Evolutionary conservation across 106 monocot species (phyloP).

Genomic region (Posidonia australis): DNA sequence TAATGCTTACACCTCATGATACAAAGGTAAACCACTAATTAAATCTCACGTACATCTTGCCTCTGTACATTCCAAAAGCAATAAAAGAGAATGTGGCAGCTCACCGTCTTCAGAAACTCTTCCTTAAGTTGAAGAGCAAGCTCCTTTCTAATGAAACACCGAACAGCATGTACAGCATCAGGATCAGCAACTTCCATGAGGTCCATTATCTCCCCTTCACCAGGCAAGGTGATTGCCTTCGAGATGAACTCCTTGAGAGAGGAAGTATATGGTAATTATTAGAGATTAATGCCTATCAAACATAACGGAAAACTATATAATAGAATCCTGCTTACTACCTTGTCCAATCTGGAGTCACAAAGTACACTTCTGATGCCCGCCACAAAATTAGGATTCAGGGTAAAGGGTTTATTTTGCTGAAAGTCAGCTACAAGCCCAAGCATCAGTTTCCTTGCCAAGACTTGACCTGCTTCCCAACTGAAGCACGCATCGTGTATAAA

Average conservation of each 20-base stretch:
- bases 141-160: conserved; percentile 51
- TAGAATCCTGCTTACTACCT: conserved; percentile 28
- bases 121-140: conserved; percentile 47
- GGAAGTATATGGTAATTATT: not conserved
- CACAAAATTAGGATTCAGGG: conserved; percentile 68
- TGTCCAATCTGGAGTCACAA: conserved; percentile 66
- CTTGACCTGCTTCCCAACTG: conserved; percentile 97
- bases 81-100: conserved; percentile 4
- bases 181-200: conserved; percentile 74
- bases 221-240: conserved; percentile 75
- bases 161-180: conserved; percentile 69
- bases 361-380: conserved; percentile 72
- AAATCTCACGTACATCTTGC: not conserved
- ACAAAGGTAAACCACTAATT: too few relatives aligned
- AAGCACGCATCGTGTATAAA: not conserved
- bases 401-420: conserved; percentile 62
- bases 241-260: conserved; percentile 74
- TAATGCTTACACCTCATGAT: too few relatives aligned
- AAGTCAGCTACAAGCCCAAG: conserved; percentile 70
- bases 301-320: not conserved
- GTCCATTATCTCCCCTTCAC: conserved; percentile 86
- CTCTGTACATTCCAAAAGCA: not conserved
- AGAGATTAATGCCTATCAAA: conserved; percentile 3
- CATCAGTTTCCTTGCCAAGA: conserved; percentile 87
- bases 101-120: conserved; percentile 46